Conservation (phyloP, 495 filamentous ascomycete genomes). For the Cryomyces antarcticus region DNA sequence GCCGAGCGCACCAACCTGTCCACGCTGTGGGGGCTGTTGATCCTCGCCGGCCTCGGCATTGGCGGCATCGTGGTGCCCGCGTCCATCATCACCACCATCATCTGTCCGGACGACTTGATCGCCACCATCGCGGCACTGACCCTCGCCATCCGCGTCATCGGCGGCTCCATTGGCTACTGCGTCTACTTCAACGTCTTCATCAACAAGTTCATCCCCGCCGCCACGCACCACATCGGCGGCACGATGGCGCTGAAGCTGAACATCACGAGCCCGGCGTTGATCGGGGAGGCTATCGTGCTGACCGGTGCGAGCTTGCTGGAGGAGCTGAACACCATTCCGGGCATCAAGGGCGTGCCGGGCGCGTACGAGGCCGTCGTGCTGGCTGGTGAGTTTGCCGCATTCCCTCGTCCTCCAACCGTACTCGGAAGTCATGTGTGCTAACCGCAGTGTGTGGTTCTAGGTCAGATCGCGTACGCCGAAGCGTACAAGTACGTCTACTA, state of each 20-base stretch:
- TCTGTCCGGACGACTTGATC: slow-evolving; percentile 52
- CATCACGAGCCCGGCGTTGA: slow-evolving; percentile 27
- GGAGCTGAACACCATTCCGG: slow-evolving; percentile 31
- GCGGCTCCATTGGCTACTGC: slow-evolving; percentile 14
- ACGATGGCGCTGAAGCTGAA: slow-evolving; percentile 30
- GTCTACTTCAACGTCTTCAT: slow-evolving; percentile 14
- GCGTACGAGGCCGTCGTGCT: slow-evolving; percentile 36
- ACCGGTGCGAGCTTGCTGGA: slow-evolving; percentile 35
- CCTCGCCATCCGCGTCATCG: slow-evolving; percentile 14
- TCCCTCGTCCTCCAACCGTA: no score
- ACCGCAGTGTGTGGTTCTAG: no score
- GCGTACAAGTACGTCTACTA: slow-evolving; percentile 50
- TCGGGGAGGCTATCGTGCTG: slow-evolving; percentile 30
- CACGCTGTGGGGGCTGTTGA: slow-evolving; percentile 38
- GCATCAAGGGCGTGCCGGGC: slow-evolving; percentile 30
- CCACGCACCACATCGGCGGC: slow-evolving; percentile 29
- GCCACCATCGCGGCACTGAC: slow-evolving; percentile 48
- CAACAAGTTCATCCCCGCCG: slow-evolving; percentile 12
- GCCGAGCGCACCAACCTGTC: slow-evolving; percentile 37
- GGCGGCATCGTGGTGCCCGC: slow-evolving; percentile 57
- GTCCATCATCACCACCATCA: slow-evolving; percentile 51
- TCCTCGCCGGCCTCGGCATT: slow-evolving; percentile 46
- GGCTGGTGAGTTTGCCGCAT: slow-evolving; percentile 21
- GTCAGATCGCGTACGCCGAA: slow-evolving; percentile 36
- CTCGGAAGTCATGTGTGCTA: no score